These are phyloP conservation scores for Phaeosphaeriaceae sp. DNA, from an alignment of 2,329 filamentous ascomycete genomes.

Conservation along the genomic window DNA sequence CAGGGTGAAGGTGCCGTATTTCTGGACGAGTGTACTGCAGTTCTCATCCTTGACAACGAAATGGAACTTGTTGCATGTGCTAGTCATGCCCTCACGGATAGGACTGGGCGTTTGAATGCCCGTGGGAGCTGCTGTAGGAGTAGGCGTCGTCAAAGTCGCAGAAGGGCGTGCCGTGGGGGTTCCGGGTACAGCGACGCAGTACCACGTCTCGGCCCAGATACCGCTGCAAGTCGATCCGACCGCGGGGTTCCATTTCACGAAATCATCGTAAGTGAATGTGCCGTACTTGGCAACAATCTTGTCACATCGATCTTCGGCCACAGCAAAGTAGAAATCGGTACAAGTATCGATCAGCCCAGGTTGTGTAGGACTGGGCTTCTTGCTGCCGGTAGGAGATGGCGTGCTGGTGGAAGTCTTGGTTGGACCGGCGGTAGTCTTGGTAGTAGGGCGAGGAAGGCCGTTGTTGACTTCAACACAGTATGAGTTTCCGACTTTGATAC, in stretches of 20 bases:
- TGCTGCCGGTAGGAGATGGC: slow-evolving; percentile 7
- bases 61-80: slow-evolving; percentile 1
- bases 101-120: neutral
- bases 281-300: slow-evolving; percentile 11
- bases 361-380: slow-evolving; percentile 17
- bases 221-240: neutral
- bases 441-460: slow-evolving; percentile 7
- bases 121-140: neutral
- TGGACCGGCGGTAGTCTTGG: neutral
- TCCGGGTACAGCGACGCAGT: neutral
- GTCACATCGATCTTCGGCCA: slow-evolving; percentile 14
- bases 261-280: slow-evolving; percentile 15
- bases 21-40: slow-evolving; percentile 2
- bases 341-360: slow-evolving; percentile 15
- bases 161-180: neutral
- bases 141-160: neutral
- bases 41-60: neutral
- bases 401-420: neutral
- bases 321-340: slow-evolving; percentile 16
- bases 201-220: slow-evolving; percentile 1
- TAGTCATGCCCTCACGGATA: neutral
- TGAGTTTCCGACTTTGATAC: slow-evolving; percentile 17
- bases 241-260: slow-evolving; percentile 16
- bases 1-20: slow-evolving; percentile 8
- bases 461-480: slow-evolving; percentile 22